These are phyloP conservation scores for Streptanthus diversifolius DNA, from an alignment of 345 rosid species.

Conservation along the genomic window DNA sequence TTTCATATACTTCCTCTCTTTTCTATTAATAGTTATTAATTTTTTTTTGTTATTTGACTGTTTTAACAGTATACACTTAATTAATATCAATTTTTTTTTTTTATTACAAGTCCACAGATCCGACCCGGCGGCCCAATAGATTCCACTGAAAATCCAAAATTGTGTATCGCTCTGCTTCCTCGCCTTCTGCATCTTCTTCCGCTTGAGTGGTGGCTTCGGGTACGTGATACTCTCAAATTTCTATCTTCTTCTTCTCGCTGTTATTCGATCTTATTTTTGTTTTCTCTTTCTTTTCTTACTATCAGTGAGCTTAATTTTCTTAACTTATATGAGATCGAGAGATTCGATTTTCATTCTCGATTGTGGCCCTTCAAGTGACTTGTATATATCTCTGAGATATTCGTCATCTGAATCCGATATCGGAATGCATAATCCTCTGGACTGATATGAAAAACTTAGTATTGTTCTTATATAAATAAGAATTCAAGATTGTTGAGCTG, in stretches of 20 bases:
- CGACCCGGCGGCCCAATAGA: slow-evolving; percentile 21
- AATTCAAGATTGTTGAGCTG: not conserved
- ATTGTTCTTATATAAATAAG: not conserved
- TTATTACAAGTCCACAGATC: not conserved
- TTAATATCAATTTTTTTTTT: too few relatives aligned
- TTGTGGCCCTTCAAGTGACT: not conserved
- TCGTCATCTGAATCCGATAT: not conserved
- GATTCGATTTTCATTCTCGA: not conserved
- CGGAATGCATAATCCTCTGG: not conserved
- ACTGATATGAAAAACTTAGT: not conserved
- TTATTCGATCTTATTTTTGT: not conserved
- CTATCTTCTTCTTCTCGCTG: not conserved
- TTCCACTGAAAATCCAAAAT: not conserved
- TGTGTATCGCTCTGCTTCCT: not conserved
- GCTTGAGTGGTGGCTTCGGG: slow-evolving; percentile 15
- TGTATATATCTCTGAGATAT: not conserved
- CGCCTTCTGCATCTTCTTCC: slow-evolving; percentile 8
- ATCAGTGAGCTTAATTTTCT: not conserved
- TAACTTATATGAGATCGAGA: not conserved
- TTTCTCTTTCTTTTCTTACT: not conserved
- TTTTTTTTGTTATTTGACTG: too few relatives aligned
- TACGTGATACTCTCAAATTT: slow-evolving; percentile 1
- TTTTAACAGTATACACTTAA: too few relatives aligned
- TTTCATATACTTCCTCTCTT: too few relatives aligned
- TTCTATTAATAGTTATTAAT: too few relatives aligned